These are phyloP conservation scores for Claviceps purpurea DNA, from an alignment of 2,329 filamentous ascomycete species.

Conservation along the genomic window DNA sequence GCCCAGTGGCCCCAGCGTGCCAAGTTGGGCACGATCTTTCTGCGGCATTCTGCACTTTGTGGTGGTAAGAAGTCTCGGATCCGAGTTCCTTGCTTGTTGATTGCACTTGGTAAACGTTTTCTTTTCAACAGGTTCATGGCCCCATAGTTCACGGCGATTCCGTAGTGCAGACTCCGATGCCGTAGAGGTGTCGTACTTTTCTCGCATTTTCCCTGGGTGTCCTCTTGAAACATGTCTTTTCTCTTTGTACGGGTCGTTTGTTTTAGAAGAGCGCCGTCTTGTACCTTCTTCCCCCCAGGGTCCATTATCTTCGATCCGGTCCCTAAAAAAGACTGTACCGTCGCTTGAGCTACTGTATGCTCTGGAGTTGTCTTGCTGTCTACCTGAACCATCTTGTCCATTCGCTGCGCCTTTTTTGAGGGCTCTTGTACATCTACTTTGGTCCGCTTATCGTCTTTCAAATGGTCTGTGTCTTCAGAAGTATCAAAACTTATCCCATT, in stretches of 20 bases:
- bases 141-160: neutral
- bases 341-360: neutral
- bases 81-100: neutral
- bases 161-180: neutral
- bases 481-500: slow-evolving; percentile 18
- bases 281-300: neutral
- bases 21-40: neutral
- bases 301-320: neutral
- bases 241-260: no score
- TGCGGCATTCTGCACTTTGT: neutral
- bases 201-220: neutral
- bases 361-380: neutral
- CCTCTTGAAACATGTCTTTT: neutral
- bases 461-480: slow-evolving; percentile 2
- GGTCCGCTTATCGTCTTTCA: neutral
- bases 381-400: neutral
- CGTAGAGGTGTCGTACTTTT: neutral
- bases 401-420: neutral
- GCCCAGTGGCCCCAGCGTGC: slow-evolving; percentile 3
- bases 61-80: neutral
- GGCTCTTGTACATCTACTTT: neutral
- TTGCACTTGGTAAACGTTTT: neutral
- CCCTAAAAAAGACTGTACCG: slow-evolving; percentile 4
- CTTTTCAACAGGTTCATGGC: neutral
- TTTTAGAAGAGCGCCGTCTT: neutral